Conservation (phyloP, 2,329 filamentous ascomycete species). For the Berkeleyomyces basicola region DNA sequence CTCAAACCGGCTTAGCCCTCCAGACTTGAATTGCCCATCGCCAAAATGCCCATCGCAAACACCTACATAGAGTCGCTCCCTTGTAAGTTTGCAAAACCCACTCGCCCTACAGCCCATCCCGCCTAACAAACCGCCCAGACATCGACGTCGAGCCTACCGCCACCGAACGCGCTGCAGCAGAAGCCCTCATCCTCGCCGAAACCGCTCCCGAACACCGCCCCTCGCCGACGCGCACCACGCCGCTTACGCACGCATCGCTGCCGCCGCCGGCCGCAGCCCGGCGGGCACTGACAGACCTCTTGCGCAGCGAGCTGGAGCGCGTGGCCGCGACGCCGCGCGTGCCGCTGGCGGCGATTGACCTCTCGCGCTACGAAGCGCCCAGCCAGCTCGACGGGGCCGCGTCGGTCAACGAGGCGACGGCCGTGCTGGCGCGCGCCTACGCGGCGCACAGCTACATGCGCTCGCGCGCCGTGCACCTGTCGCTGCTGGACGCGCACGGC, state of each 20-base stretch:
- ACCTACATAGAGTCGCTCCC: slow-evolving; percentile 61
- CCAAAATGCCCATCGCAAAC: slow-evolving; percentile 18
- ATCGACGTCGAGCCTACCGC: slow-evolving; percentile 59
- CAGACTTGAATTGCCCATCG: neutral
- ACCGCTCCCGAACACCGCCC: slow-evolving; percentile 30
- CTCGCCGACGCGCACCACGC: slow-evolving; percentile 21
- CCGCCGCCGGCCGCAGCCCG: slow-evolving; percentile 30
- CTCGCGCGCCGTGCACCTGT: slow-evolving; percentile 39
- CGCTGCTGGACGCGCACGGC: slow-evolving; percentile 63
- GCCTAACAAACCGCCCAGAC: slow-evolving; percentile 35
- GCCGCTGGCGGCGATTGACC: slow-evolving; percentile 52
- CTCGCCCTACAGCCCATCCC: neutral
- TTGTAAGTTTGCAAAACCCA: slow-evolving; percentile 34
- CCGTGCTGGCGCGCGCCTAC: slow-evolving; percentile 41
- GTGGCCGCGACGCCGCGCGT: slow-evolving; percentile 34
- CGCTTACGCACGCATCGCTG: slow-evolving; percentile 38
- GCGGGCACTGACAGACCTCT: slow-evolving; percentile 45
- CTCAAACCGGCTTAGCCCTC: neutral
- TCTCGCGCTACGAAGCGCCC: slow-evolving; percentile 66
- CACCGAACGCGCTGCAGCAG: slow-evolving; percentile 46
- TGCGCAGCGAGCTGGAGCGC: slow-evolving; percentile 52
- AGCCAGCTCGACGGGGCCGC: slow-evolving; percentile 28
- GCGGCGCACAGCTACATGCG: slow-evolving; percentile 34
- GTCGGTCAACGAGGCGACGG: slow-evolving; percentile 27
- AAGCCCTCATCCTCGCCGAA: slow-evolving; percentile 53